Percentiles rank a stretch among this genome's conserved stretches.
Evolutionary conservation across 768 basidiomycete genomes (phyloP).

Genomic region (Tricholoma flavovirens): DNA sequence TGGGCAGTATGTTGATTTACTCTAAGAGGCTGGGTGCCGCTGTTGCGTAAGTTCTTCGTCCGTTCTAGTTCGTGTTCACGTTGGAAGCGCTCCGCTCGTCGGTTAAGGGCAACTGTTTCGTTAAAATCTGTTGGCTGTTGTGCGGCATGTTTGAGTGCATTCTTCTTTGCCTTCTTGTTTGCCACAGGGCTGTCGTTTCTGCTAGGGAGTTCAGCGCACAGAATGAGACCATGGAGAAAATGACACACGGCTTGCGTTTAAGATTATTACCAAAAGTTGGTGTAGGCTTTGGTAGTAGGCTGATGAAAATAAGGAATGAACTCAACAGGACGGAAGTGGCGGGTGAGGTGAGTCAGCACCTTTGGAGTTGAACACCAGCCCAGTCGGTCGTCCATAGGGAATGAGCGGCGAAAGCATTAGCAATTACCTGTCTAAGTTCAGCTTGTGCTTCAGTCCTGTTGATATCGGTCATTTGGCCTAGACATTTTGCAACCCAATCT

Average conservation of each 20-base stretch:
- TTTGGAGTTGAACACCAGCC: constrained; percentile 80
- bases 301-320: constrained; percentile 10
- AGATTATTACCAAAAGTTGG: constrained; percentile 41
- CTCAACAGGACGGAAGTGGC: constrained; percentile 1
- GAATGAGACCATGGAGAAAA: neutral
- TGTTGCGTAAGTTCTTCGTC: constrained; percentile 43
- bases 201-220: neutral
- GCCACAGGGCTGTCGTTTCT: constrained; percentile 35
- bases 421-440: constrained; percentile 95
- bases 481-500: constrained; percentile 92
- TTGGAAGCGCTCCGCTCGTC: constrained; percentile 84
- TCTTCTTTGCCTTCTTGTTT: constrained; percentile 62
- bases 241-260: constrained; percentile 67
- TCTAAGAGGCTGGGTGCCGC: constrained; percentile 32
- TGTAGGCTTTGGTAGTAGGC: constrained; percentile 52
- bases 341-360: constrained; percentile 38
- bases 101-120: constrained; percentile 65
- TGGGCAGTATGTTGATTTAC: constrained; percentile 46
- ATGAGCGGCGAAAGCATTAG: constrained; percentile 81
- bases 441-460: constrained; percentile 86
- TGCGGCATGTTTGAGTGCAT: constrained; percentile 35
- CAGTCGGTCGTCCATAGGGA: constrained; percentile 94
- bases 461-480: constrained; percentile 84
- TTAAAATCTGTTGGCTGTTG: constrained; percentile 44
- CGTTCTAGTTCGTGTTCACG: constrained; percentile 85